Percentiles rank a stretch among this genome's conserved stretches.
phyloP scores from a whole-genome alignment of 2,329 filamentous ascomycete species.

The Herpotrichia juniperi region DNA sequence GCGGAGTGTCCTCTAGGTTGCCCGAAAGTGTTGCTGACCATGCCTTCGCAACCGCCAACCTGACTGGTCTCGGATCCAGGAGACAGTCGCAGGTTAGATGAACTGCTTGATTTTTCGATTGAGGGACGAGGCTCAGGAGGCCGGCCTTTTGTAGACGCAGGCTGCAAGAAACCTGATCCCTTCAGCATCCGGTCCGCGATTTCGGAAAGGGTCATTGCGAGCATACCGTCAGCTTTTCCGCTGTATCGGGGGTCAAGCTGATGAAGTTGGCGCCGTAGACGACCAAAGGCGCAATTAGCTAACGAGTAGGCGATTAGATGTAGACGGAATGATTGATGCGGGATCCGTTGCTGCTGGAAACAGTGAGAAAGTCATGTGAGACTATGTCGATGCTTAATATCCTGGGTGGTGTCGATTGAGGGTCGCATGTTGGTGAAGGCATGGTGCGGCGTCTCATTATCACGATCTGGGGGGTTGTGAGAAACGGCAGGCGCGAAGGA shows the following conservation, averaged over 20 bases:
- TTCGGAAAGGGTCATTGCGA: constrained; percentile 34
- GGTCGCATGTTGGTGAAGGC: constrained; percentile 18
- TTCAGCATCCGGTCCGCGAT: constrained; percentile 43
- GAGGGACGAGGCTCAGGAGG: constrained; percentile 20
- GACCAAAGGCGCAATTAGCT: constrained; percentile 32
- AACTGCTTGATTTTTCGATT: constrained; percentile 21
- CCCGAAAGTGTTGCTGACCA: constrained; percentile 30
- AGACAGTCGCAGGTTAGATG: constrained; percentile 12
- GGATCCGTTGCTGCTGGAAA: constrained; percentile 41
- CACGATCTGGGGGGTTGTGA: not conserved
- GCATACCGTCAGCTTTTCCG: constrained; percentile 28
- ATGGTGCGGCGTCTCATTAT: not conserved
- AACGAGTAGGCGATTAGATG: constrained; percentile 31
- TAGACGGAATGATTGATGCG: constrained; percentile 41
- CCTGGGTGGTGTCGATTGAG: constrained; percentile 32
- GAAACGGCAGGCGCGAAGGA: constrained; percentile 12
- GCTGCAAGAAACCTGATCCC: constrained; percentile 38
- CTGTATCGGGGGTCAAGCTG: constrained; percentile 7
- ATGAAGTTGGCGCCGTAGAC: constrained; percentile 20
- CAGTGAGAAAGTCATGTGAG: constrained; percentile 46
- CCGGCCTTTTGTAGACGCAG: constrained; percentile 25
- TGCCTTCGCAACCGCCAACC: constrained; percentile 24
- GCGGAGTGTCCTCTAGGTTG: constrained; percentile 31
- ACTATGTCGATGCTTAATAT: constrained; percentile 48
- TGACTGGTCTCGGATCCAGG: constrained; percentile 18